Conservation (phyloP, 2,329 filamentous ascomycete genomes). For the Arthrobotrys sinensis region DNA sequence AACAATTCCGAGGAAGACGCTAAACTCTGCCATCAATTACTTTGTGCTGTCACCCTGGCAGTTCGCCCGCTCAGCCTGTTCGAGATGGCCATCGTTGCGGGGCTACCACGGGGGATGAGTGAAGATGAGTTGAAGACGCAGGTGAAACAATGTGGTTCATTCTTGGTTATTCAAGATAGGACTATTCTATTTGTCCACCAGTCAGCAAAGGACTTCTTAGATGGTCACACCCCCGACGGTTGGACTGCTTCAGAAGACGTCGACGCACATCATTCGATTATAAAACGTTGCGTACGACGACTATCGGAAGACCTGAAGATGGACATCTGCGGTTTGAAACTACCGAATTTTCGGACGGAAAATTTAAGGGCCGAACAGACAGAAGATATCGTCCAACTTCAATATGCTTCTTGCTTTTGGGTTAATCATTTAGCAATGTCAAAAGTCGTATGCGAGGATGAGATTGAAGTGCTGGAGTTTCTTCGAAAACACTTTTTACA, state of each 20-base stretch:
- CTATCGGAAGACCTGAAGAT: neutral
- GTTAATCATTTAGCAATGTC: neutral
- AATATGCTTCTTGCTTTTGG: slow-evolving; percentile 2
- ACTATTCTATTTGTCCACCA: slow-evolving; percentile 7
- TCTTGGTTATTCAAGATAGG: slow-evolving; percentile 5
- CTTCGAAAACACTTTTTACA: neutral
- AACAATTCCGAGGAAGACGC: too few species aligned
- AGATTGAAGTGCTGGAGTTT: neutral
- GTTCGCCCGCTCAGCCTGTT: slow-evolving; percentile 7
- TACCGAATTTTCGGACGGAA: neutral
- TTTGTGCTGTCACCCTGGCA: neutral
- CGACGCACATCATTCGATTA: neutral
- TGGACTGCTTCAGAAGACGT: too few species aligned
- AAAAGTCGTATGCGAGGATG: neutral
- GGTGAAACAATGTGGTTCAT: slow-evolving; percentile 5
- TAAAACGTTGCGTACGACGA: neutral
- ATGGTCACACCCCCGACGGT: neutral
- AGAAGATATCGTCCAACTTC: neutral
- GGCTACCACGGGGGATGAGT: neutral
- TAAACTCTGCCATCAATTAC: too few species aligned
- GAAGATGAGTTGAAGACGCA: slow-evolving; percentile 63
- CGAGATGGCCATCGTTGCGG: slow-evolving; percentile 4
- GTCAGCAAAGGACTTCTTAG: slow-evolving; percentile 9
- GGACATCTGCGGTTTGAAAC: slow-evolving; percentile 8
- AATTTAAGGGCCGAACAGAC: neutral